phyloP scores from a whole-genome alignment of 257 asterid genomes.

The Anisodus tanguticus region DNA sequence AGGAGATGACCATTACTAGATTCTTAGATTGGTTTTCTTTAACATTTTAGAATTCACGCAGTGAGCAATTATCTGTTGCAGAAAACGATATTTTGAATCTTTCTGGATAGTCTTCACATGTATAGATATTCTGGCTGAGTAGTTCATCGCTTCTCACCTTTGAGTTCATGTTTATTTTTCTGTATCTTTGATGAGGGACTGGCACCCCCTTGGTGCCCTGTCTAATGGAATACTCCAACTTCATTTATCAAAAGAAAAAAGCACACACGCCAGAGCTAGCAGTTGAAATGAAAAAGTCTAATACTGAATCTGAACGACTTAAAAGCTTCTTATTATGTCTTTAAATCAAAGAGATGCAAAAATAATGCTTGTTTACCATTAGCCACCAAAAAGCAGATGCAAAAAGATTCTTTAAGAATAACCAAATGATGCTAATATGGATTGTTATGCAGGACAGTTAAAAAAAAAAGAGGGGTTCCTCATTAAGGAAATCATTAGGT shows the following conservation, averaged over 20 bases:
- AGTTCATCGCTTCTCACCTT: neutral
- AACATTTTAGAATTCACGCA: neutral
- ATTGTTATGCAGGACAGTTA: neutral
- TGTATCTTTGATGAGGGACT: slow-evolving; percentile 2
- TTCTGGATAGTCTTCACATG: neutral
- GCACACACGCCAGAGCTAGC: neutral
- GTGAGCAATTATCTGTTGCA: neutral
- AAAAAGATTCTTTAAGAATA: neutral
- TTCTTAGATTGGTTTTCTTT: neutral
- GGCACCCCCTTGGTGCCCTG: neutral
- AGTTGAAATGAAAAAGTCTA: neutral
- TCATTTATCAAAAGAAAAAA: neutral
- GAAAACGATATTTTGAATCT: neutral
- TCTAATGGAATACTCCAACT: neutral
- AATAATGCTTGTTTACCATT: neutral
- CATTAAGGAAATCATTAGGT: slow-evolving; percentile 7
- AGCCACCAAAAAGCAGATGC: neutral
- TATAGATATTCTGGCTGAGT: neutral
- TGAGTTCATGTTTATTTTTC: neutral
- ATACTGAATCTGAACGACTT: neutral
- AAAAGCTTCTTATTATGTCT: neutral
- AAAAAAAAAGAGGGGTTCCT: neutral
- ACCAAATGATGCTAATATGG: slow-evolving; percentile 4
- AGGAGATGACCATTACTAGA: neutral
- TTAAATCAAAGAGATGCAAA: neutral